These are phyloP conservation scores for Mycena leptocephala DNA, from an alignment of 768 basidiomycete genomes.

Conservation along the genomic window DNA sequence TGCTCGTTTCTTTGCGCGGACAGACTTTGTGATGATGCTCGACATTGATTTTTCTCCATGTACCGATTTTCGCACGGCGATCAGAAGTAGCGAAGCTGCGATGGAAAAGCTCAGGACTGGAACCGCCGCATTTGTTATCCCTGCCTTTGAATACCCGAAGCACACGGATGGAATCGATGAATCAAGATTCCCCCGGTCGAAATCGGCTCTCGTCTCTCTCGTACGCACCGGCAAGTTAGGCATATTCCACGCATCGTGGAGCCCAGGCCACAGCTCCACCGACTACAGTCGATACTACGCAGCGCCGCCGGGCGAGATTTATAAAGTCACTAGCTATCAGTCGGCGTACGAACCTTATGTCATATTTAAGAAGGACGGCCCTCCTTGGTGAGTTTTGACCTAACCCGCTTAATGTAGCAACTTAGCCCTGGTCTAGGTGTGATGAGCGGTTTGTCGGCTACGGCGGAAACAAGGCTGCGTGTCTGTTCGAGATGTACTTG, in stretches of 20 bases:
- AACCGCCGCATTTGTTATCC: slow-evolving; percentile 82
- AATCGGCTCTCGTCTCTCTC: slow-evolving; percentile 74
- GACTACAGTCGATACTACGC: slow-evolving; percentile 82
- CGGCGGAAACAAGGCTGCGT: slow-evolving; percentile 94
- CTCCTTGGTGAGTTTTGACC: slow-evolving; percentile 73
- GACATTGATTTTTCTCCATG: slow-evolving; percentile 92
- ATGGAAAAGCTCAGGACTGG: slow-evolving; percentile 71
- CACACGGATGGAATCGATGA: slow-evolving; percentile 76
- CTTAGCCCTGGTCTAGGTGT: slow-evolving; percentile 70
- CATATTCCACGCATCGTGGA: slow-evolving; percentile 88
- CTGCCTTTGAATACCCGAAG: slow-evolving; percentile 87
- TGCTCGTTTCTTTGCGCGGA: slow-evolving; percentile 87
- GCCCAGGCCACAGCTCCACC: slow-evolving; percentile 85
- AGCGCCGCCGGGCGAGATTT: slow-evolving; percentile 76
- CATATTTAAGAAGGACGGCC: slow-evolving; percentile 82
- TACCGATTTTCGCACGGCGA: slow-evolving; percentile 80
- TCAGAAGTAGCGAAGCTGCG: slow-evolving; percentile 61
- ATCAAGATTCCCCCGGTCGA: slow-evolving; percentile 75
- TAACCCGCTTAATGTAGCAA: slow-evolving; percentile 4
- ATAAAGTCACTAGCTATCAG: slow-evolving; percentile 85
- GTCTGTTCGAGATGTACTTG: slow-evolving; percentile 92
- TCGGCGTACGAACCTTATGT: slow-evolving; percentile 93
- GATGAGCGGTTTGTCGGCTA: slow-evolving; percentile 94
- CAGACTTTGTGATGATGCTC: slow-evolving; percentile 91
- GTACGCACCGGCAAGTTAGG: slow-evolving; percentile 70